Conservation (phyloP, 2,329 filamentous ascomycete species). For the Dothiorella sarmentorum region DNA sequence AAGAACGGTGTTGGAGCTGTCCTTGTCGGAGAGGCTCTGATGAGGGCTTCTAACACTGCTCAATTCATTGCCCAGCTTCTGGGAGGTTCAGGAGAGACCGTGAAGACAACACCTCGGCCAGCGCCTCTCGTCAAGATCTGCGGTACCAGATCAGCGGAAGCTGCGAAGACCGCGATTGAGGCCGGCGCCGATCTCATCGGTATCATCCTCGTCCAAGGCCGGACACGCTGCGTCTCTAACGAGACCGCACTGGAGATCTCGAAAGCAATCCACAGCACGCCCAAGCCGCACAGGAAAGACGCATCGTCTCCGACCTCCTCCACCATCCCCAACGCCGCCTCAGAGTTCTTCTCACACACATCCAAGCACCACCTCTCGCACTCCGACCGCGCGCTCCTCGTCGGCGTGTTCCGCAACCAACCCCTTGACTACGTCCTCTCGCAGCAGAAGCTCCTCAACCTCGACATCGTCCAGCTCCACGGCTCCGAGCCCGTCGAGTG, state of each 20-base stretch:
- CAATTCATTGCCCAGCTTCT: conserved; percentile 83
- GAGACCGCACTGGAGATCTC: conserved; percentile 81
- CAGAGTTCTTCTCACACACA: conserved; percentile 69
- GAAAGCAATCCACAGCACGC: conserved; percentile 63
- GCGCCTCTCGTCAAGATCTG: conserved; percentile 77
- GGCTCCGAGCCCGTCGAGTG: conserved; percentile 91
- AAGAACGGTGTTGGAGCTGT: conserved; percentile 89
- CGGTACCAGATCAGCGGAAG: conserved; percentile 79
- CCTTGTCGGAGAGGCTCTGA: conserved; percentile 90
- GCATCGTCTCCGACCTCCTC: conserved; percentile 26
- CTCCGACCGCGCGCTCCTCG: conserved; percentile 67
- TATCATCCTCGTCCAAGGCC: conserved; percentile 81
- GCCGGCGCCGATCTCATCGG: conserved; percentile 89
- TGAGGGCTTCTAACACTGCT: conserved; percentile 81
- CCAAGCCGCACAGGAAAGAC: conserved; percentile 30
- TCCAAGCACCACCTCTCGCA: conserved; percentile 44
- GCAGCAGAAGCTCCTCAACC: conserved; percentile 68
- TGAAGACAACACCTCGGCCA: conserved; percentile 16
- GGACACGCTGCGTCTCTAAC: conserved; percentile 74
- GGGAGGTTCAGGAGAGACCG: conserved; percentile 46
- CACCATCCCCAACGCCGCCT: conserved; percentile 35
- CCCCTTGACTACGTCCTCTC: conserved; percentile 76
- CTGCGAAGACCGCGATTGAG: conserved; percentile 74
- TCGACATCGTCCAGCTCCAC: conserved; percentile 91
- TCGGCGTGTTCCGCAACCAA: conserved; percentile 93